A percentile compares a stretch with the other conserved stretches of the same genome.
Evolutionary conservation across 2,329 filamentous ascomycete genomes (phyloP).

Genomic region (Orbilia brochopaga): DNA sequence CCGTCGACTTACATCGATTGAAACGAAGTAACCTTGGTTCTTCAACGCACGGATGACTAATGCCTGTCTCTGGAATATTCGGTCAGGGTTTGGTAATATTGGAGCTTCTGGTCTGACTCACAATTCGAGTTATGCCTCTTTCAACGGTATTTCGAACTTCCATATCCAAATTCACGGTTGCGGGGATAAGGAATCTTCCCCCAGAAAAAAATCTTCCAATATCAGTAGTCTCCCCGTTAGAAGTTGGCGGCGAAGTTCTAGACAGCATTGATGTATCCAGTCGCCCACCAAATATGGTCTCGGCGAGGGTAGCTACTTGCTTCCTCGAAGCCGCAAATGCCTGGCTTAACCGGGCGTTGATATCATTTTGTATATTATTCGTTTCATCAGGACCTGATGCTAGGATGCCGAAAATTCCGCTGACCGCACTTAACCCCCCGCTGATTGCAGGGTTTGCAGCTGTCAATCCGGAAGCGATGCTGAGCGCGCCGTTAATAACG

Average conservation of each 20-base stretch:
- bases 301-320: not conserved
- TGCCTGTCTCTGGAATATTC: conserved; percentile 10
- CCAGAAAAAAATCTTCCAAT: conserved; percentile 24
- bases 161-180: conserved; percentile 8
- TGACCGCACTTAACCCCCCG: conserved; percentile 11
- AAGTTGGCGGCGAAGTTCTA: not conserved
- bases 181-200: conserved; percentile 20
- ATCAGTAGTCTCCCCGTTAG: conserved; percentile 16
- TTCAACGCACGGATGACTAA: conserved; percentile 15
- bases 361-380: conserved; percentile 19
- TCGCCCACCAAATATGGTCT: conserved; percentile 20
- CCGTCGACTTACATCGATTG: conserved; percentile 26
- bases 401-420: conserved; percentile 21
- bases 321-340: conserved; percentile 19
- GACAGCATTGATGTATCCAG: conserved; percentile 17
- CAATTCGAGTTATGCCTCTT: not conserved
- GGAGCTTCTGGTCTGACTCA: not conserved
- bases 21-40: conserved; percentile 17
- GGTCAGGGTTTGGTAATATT: no score
- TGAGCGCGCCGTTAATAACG: conserved; percentile 20
- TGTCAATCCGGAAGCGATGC: conserved; percentile 12
- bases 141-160: not conserved
- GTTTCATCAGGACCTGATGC: conserved; percentile 15
- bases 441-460: conserved; percentile 14
- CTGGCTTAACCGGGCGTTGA: conserved; percentile 23